Percentiles rank a stretch among this genome's conserved stretches.
These are phyloP conservation scores for Chaetomiaceae sp. DNA, from an alignment of 2,329 filamentous ascomycete species.

Conservation along the genomic window DNA sequence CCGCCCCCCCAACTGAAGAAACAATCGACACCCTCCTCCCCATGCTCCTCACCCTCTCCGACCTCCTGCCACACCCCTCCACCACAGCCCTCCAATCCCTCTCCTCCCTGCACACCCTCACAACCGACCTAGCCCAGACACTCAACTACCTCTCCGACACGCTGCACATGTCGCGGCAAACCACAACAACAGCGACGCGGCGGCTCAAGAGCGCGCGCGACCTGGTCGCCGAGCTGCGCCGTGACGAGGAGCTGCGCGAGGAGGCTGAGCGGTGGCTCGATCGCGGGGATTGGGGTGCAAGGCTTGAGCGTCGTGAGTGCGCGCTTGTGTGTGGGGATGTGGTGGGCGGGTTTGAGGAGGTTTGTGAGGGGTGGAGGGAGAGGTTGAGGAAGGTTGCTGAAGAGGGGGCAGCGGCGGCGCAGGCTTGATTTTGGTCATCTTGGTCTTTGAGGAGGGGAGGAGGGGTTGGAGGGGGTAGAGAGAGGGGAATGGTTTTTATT, in stretches of 20 bases:
- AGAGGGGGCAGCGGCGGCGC: too few species aligned
- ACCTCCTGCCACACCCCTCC: slow-evolving; percentile 61
- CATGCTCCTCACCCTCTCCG: slow-evolving; percentile 58
- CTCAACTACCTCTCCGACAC: slow-evolving; percentile 85
- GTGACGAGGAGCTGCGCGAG: slow-evolving; percentile 76
- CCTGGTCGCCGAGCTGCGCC: slow-evolving; percentile 76
- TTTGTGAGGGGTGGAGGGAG: slow-evolving; percentile 79
- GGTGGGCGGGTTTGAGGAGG: slow-evolving; percentile 84
- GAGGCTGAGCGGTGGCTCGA: slow-evolving; percentile 79
- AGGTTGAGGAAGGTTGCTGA: slow-evolving; percentile 64
- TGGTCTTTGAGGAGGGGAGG: not conserved
- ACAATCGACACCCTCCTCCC: slow-evolving; percentile 66
- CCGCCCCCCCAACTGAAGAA: slow-evolving; percentile 57
- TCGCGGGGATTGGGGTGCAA: slow-evolving; percentile 75
- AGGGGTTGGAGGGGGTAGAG: not conserved
- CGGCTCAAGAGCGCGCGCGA: slow-evolving; percentile 78
- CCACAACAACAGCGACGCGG: slow-evolving; percentile 73
- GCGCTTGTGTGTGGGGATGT: slow-evolving; percentile 81
- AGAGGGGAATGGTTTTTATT: not conserved
- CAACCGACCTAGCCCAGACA: slow-evolving; percentile 68
- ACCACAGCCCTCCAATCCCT: slow-evolving; percentile 62
- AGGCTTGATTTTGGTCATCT: slow-evolving; percentile 1
- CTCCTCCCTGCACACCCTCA: slow-evolving; percentile 63
- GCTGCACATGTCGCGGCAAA: slow-evolving; percentile 89
- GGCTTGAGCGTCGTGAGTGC: slow-evolving; percentile 72